Conservation (phyloP, 768 basidiomycete genomes). For the Naganishia vaughanmartiniae region DNA sequence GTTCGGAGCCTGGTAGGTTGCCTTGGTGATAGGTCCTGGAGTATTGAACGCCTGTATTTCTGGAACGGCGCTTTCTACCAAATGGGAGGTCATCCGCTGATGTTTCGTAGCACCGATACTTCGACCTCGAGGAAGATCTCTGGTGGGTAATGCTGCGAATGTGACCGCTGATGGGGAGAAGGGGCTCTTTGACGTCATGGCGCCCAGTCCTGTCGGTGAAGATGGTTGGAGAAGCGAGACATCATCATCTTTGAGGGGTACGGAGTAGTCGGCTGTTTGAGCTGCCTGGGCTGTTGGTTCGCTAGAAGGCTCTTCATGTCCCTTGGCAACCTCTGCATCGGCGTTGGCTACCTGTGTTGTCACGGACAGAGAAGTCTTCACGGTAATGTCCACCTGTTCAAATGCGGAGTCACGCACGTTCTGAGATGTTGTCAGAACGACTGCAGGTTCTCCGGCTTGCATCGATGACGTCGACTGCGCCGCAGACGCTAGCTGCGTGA, state of each 20-base stretch:
- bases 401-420: not conserved
- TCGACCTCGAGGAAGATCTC: slow-evolving; percentile 26
- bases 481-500: not conserved
- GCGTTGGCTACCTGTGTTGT: not conserved
- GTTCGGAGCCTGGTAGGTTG: not conserved
- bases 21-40: not conserved
- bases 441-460: not conserved
- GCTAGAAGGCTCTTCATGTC: not conserved
- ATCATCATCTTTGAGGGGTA: slow-evolving; percentile 15
- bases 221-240: not conserved
- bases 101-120: slow-evolving; percentile 25
- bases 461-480: not conserved
- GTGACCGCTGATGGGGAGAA: slow-evolving; percentile 29
- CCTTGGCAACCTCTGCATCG: not conserved
- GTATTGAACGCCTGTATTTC: not conserved
- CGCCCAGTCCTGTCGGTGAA: not conserved
- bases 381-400: not conserved
- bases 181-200: not conserved
- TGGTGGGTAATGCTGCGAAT: slow-evolving; percentile 27
- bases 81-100: slow-evolving; percentile 18
- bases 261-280: slow-evolving; percentile 2
- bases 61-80: slow-evolving; percentile 13
- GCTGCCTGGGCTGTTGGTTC: not conserved
- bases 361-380: not conserved
- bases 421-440: not conserved